Percentiles rank a stretch among this genome's conserved stretches.
phyloP scores from a whole-genome alignment of 352 stramenopile genomes.

The Pythium aquatile region DNA sequence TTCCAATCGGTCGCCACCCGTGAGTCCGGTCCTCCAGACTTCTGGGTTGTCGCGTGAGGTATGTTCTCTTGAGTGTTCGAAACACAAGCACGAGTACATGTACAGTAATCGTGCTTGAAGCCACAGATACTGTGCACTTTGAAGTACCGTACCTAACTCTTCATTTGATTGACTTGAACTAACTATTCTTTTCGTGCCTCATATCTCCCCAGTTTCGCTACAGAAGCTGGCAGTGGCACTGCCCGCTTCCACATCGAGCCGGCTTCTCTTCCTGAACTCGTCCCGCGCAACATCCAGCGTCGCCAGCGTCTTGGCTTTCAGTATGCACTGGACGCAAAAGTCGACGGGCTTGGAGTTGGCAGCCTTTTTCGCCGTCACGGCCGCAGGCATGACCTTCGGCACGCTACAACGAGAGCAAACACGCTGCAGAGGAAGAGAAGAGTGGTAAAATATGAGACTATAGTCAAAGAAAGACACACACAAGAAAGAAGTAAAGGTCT shows the following conservation, averaged over 20 bases:
- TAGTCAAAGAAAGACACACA: neutral
- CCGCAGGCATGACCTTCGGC: neutral
- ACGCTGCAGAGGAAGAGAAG: neutral
- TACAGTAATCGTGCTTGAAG: too few relatives aligned
- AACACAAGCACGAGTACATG: too few relatives aligned
- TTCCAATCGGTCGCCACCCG: too few relatives aligned
- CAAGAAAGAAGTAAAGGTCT: neutral
- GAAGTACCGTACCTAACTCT: too few relatives aligned
- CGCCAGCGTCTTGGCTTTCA: neutral
- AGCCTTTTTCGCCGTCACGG: neutral
- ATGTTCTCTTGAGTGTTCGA: too few relatives aligned
- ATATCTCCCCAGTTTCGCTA: neutral
- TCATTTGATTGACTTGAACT: too few relatives aligned
- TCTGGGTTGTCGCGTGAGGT: too few relatives aligned
- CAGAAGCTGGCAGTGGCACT: neutral
- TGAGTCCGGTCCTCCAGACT: too few relatives aligned
- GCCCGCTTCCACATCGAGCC: neutral
- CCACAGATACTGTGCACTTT: too few relatives aligned
- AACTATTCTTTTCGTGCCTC: neutral
- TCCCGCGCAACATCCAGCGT: neutral
- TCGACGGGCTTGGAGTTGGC: neutral
- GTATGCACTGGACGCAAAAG: conserved; percentile 6
- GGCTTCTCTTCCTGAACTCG: neutral
- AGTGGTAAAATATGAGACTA: neutral
- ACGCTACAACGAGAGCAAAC: neutral